Base-by-base conservation (phyloP, 805 yeast species). In the Lachancea waltii region DNA sequence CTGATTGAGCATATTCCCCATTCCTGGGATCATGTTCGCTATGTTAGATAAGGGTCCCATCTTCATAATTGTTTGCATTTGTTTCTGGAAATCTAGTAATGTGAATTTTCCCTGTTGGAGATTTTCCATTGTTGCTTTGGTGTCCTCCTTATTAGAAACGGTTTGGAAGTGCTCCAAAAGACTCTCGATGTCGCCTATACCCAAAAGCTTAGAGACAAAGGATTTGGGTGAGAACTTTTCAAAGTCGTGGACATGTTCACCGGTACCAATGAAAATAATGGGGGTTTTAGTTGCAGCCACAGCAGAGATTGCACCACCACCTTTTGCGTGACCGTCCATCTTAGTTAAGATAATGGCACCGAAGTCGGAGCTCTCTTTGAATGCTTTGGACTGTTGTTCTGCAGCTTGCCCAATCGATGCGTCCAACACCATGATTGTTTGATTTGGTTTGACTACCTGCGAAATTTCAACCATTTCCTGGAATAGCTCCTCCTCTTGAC, bases 361-460 rank as follows among this genome's bases (percentile, higher is more conserved):
- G 56, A 92, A 92, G 56, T 90, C 80, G 4, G 96, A 71, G 22
- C 89, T 77, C 36, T 89, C 95, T 62, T 90, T 92, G 67, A 90
- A 90, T 0, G 98, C 98, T 54, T 73, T 75, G 4, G 95, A 85
- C 64, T 90, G 98, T 6, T 82, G 73, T 67, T 90, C 96, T 2
- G 98, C 98, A 9, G 97, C 97, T 65, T 90, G 98, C 58, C 98
- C 98, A 48, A 90, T 90, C 2, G 96, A 79, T 0, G 97, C 97
- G 62, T 90, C 98, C 60, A 90, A 72, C 26, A 90, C 97, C 97
- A 90, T 86, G 42, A 90, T 85, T 1, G 98, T 92, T 62, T 92
- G 97, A 46, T 86, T 77, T n/a, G 98, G 98, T 36, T 75, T 70
- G 30, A 92, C 87, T 8, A 87, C 86, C 42, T 79, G 79, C 31